Percentiles rank a stretch among this genome's conserved stretches.
Conservation (phyloP, 2,329 filamentous ascomycete genomes). For the Aspergillus alliaceus region DNA sequence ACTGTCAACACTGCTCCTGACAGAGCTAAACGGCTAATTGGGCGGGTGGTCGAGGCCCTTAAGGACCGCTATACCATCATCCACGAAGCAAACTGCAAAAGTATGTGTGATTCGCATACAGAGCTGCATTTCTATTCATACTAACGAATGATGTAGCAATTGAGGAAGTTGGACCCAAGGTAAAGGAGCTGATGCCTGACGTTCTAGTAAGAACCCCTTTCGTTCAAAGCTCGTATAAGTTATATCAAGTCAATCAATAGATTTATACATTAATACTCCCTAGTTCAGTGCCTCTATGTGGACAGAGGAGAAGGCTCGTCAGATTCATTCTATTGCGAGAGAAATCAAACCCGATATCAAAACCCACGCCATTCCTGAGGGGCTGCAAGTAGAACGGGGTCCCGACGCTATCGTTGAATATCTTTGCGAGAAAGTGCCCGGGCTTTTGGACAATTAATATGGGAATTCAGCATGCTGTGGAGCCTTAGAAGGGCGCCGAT, state of each 20-base stretch:
- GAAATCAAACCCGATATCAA: conserved; percentile 41
- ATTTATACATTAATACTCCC: conserved; percentile 7
- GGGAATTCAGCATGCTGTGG: background rate
- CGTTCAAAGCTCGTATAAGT: too few species aligned
- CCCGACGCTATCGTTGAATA: conserved; percentile 46
- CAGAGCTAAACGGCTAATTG: conserved; percentile 62
- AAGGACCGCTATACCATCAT: conserved; percentile 65
- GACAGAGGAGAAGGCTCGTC: conserved; percentile 43
- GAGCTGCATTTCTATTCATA: background rate
- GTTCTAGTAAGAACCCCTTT: conserved; percentile 48
- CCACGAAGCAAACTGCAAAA: conserved; percentile 62
- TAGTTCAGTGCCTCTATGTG: conserved; percentile 65
- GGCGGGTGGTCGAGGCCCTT: conserved; percentile 60
- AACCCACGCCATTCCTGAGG: conserved; percentile 43
- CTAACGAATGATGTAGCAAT: conserved; percentile 38
- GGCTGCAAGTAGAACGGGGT: conserved; percentile 43
- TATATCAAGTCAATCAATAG: background rate
- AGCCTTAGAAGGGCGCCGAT: background rate
- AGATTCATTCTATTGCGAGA: conserved; percentile 39
- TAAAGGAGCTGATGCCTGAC: conserved; percentile 54
- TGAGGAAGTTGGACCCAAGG: conserved; percentile 56
- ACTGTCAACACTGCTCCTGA: conserved; percentile 70
- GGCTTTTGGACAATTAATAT: conserved; percentile 33
- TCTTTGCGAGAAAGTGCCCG: conserved; percentile 41
- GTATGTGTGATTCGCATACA: conserved; percentile 42